Base-by-base conservation (phyloP, 768 basidiomycete species). In the Tylopilus sp. region DNA sequence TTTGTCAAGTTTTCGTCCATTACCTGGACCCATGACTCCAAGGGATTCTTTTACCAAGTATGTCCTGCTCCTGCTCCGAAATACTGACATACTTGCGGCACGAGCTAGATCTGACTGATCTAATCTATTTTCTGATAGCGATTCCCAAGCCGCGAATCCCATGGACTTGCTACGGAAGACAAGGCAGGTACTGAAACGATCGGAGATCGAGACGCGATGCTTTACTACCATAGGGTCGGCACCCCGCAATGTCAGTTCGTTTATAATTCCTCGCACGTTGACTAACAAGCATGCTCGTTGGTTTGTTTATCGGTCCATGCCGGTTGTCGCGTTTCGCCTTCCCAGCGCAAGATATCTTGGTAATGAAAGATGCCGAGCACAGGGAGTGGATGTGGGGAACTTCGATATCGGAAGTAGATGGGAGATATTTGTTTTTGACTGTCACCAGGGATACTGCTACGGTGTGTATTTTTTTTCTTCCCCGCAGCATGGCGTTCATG, bases 31-130 rank as follows among this genome's bases (percentile, higher is more conserved):
- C 79, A 81, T 49, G 88, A 91, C 67, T 84, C 81, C 48, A 83
- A 82, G 54, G 90, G 91, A 1, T 90, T 92, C 69, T 89, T 92
- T 70, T 93, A 93, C 65, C 89, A 91, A 74, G 75, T 75, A 44
- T 20, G 67, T 61, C 23, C 6, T 41, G 38, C 43, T 23, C 46
- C 13, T 30, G 43, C 41, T n/a, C 6, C 15, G 30, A 40, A 10
- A n/a, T 35, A 6, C 26, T 30, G 39, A 31, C 20, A 41, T 48
- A 5, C 23, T 46, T 17, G 21, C 40, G 36, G 25, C 28, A 21
- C 18, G 6, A 8, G 6, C 12, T 33, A 23, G 25, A 40, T 51
- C 38, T 30, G 26, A 41, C 23, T 28, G 38, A 49, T 50, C 44
- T 59, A 28, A 43, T 43, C 22, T 33, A 31, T 23, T 46, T 31